Evolutionary conservation across 768 basidiomycete genomes (phyloP).

Genomic region (Auricularia sp.): DNA sequence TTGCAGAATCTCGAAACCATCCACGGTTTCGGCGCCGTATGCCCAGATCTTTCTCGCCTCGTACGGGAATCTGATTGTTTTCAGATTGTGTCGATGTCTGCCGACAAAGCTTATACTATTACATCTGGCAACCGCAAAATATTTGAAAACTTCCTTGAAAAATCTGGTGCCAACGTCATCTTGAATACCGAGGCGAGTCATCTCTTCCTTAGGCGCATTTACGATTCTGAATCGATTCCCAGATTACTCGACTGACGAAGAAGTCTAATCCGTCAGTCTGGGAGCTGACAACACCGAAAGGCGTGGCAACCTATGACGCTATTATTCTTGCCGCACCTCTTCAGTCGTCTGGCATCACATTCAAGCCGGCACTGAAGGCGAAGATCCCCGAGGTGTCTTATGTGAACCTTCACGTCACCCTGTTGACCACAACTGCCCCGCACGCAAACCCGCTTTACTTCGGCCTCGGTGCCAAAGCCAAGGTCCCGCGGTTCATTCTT

Average conservation of each 20-base stretch:
- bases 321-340: conserved; percentile 85
- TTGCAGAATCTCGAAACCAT: conserved; percentile 55
- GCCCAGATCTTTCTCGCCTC: too few species aligned
- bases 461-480: conserved; percentile 33
- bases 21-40: conserved; percentile 64
- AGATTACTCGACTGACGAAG: background rate
- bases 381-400: conserved; percentile 66
- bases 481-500: conserved; percentile 55
- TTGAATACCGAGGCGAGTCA: conserved; percentile 56
- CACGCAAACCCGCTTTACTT: conserved; percentile 61
- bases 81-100: conserved; percentile 49
- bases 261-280: conserved; percentile 1
- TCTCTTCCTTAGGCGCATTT: background rate
- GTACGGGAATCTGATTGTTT: too few species aligned
- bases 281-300: conserved; percentile 8
- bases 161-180: conserved; percentile 57
- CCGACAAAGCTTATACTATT: conserved; percentile 48
- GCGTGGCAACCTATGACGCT: conserved; percentile 40
- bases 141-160: conserved; percentile 71
- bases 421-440: conserved; percentile 68
- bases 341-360: conserved; percentile 51
- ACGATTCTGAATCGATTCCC: background rate
- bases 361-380: conserved; percentile 38
- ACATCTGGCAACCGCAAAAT: conserved; percentile 76
- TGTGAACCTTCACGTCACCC: conserved; percentile 78